A percentile compares a stretch with the other conserved stretches of the same genome.
phyloP scores from a whole-genome alignment of 345 rosid species.

The Hibiscus mutabilis region DNA sequence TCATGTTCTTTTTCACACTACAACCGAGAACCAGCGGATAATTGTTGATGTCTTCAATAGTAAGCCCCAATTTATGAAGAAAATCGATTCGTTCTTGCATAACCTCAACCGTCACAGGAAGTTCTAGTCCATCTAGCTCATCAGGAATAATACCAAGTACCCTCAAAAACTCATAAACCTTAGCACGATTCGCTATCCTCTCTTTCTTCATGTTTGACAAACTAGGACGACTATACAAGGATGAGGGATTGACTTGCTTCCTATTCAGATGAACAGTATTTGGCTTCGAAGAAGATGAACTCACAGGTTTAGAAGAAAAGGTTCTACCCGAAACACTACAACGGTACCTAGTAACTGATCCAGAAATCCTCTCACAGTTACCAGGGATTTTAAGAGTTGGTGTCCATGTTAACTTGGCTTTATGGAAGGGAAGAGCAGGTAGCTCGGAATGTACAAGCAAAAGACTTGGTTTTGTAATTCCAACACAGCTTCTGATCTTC shows the following conservation, averaged over 20 bases:
- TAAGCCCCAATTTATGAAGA: conserved; percentile 68
- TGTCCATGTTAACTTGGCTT: conserved; percentile 20
- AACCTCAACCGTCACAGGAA: conserved; percentile 77
- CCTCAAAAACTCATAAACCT: conserved; percentile 2
- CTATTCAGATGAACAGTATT: conserved; percentile 21
- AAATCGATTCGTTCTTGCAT: conserved; percentile 87
- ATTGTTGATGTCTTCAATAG: conserved; percentile 71
- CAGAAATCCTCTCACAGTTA: conserved; percentile 25
- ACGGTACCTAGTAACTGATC: conserved; percentile 25
- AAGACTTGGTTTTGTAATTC: conserved; percentile 47
- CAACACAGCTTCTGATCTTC: conserved; percentile 49
- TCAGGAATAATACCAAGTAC: conserved; percentile 59
- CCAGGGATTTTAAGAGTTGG: conserved; percentile 24
- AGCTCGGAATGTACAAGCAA: conserved; percentile 50
- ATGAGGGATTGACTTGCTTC: conserved; percentile 41
- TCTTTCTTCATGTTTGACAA: conserved; percentile 49
- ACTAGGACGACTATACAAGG: conserved; percentile 70
- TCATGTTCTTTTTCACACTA: conserved; percentile 95
- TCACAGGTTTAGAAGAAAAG: conserved; percentile 32
- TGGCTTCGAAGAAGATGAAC: conserved; percentile 28
- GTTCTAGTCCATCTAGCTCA: conserved; percentile 85
- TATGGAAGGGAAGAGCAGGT: conserved; percentile 33
- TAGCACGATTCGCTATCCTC: not conserved
- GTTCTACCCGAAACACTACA: conserved; percentile 45
- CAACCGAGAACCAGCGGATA: conserved; percentile 95